Evolutionary conservation across 2,329 filamentous ascomycete genomes (phyloP).

Genomic region (Aspergillus sclerotialis): DNA sequence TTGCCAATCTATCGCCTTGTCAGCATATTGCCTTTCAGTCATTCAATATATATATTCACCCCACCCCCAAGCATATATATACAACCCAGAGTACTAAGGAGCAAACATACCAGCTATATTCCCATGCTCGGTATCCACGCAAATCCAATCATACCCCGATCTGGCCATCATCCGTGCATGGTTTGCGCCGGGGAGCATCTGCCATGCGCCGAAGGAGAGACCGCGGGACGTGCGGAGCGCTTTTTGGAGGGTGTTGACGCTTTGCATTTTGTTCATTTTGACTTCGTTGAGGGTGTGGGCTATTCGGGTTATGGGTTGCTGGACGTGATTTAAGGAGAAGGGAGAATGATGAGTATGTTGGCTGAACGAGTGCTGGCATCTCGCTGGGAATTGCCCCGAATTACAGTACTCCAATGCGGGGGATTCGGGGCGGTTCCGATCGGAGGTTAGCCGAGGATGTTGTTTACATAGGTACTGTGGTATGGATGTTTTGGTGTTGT

Average conservation of each 20-base stretch:
- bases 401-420: no score
- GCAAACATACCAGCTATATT: slow-evolving; percentile 44
- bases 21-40: not conserved
- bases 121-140: slow-evolving; percentile 50
- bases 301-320: not conserved
- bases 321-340: no score
- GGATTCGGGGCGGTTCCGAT: not conserved
- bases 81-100: not conserved
- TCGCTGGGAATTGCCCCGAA: no score
- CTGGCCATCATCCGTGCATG: slow-evolving; percentile 47
- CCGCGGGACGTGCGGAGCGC: slow-evolving; percentile 42
- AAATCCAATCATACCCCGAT: slow-evolving; percentile 48
- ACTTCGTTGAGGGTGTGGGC: no score
- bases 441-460: not conserved
- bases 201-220: slow-evolving; percentile 51
- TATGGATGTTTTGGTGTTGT: no score
- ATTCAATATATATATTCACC: no score
- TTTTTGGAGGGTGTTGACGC: slow-evolving; percentile 47
- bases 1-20: slow-evolving; percentile 19
- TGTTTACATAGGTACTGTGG: not conserved
- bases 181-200: slow-evolving; percentile 52
- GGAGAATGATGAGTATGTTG: not conserved
- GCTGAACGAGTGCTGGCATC: no score
- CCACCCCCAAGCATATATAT: no score
- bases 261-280: slow-evolving; percentile 48